These are phyloP conservation scores for Phaseolus lunatus DNA, from an alignment of 306 rosid genomes.

Conservation along the genomic window DNA sequence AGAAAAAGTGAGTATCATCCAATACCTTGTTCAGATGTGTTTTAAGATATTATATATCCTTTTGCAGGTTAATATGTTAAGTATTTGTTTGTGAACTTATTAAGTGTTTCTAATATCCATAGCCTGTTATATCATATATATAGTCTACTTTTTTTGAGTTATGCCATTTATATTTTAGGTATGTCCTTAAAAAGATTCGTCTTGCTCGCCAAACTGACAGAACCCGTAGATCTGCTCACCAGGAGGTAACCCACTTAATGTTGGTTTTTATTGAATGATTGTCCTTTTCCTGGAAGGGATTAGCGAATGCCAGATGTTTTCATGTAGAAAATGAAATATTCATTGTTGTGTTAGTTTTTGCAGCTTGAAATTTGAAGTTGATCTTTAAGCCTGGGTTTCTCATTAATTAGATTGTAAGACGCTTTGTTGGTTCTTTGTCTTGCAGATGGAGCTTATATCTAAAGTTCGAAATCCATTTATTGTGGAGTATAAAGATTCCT, in stretches of 20 bases:
- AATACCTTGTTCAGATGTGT: conserved; percentile 13
- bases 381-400: conserved; percentile 7
- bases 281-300: neutral
- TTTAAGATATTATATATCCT: neutral
- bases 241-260: conserved; percentile 67
- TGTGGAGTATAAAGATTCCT: conserved; percentile 97
- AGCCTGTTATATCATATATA: neutral
- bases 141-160: neutral
- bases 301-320: neutral
- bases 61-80: conserved; percentile 13
- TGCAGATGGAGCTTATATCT: conserved; percentile 95
- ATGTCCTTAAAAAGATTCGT: conserved; percentile 96
- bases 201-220: conserved; percentile 97
- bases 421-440: conserved; percentile 31
- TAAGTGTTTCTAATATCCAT: neutral
- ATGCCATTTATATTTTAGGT: conserved; percentile 55
- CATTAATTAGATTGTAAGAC: conserved; percentile 25
- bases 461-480: conserved; percentile 85
- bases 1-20: conserved; percentile 63
- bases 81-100: conserved; percentile 14
- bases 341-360: neutral
- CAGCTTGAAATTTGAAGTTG: conserved; percentile 29
- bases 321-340: neutral
- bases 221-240: conserved; percentile 94
- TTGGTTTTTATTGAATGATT: neutral